These are phyloP conservation scores for Huntiella omanensis DNA, from an alignment of 2,329 filamentous ascomycete species.

Conservation along the genomic window DNA sequence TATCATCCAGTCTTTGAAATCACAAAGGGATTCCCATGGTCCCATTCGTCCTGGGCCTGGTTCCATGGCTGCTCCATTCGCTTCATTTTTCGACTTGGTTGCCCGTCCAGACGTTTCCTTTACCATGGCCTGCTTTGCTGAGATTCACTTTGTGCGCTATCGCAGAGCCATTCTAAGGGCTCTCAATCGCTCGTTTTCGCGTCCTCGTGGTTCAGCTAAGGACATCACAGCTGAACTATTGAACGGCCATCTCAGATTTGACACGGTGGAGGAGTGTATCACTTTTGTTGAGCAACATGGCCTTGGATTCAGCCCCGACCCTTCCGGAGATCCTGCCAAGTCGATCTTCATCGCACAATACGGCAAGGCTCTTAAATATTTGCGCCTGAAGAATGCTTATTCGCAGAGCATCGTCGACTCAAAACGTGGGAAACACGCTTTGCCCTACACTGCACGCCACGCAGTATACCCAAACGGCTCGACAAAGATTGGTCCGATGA, in stretches of 20 bases:
- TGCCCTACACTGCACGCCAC: constrained; percentile 36
- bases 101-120: constrained; percentile 39
- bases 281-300: constrained; percentile 42
- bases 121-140: constrained; percentile 50
- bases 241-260: constrained; percentile 44
- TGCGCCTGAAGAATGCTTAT: constrained; percentile 34
- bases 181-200: constrained; percentile 34
- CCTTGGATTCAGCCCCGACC: constrained; percentile 28
- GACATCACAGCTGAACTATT: constrained; percentile 39
- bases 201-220: constrained; percentile 36
- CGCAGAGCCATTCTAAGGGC: constrained; percentile 38
- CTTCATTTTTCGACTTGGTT: constrained; percentile 41
- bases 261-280: constrained; percentile 46
- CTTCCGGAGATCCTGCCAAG: constrained; percentile 21
- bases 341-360: constrained; percentile 16
- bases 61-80: constrained; percentile 19
- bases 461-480: constrained; percentile 29
- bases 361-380: constrained; percentile 25
- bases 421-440: constrained; percentile 33
- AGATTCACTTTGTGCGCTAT: constrained; percentile 45
- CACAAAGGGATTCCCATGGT: constrained; percentile 35
- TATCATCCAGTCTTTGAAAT: constrained; percentile 41
- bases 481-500: background rate
- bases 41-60: constrained; percentile 28
- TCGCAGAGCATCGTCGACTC: constrained; percentile 38